Evolutionary conservation across 192 early-diverging fungal species (phyloP).

Genomic region (Coemansia sp.): DNA sequence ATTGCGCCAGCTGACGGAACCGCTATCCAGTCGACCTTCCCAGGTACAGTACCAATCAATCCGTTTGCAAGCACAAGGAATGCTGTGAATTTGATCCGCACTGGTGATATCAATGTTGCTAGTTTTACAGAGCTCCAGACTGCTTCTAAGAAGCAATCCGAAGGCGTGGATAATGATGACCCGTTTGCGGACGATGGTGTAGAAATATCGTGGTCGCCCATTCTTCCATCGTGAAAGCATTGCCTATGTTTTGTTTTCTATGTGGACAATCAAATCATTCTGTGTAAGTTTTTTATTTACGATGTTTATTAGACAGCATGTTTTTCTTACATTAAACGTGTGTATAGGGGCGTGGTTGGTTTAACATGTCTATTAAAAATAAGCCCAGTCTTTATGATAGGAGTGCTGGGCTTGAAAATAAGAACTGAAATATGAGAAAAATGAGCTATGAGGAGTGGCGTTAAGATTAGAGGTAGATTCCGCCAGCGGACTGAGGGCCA

Average conservation of each 20-base stretch:
- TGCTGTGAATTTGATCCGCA: slow-evolving; percentile 19
- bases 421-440: no score
- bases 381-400: no score
- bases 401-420: no score
- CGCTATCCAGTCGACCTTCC: not conserved
- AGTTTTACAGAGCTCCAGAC: not conserved
- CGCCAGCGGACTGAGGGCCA: slow-evolving; percentile 56
- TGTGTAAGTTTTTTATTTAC: no score
- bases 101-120: not conserved
- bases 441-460: no score
- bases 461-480: slow-evolving; percentile 40
- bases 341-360: no score
- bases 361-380: no score
- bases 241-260: no score
- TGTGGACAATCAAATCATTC: no score
- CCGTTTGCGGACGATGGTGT: slow-evolving; percentile 40
- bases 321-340: no score
- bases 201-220: slow-evolving; percentile 35
- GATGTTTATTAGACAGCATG: no score
- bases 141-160: not conserved
- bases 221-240: slow-evolving; percentile 25
- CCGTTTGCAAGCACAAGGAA: slow-evolving; percentile 30
- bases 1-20: not conserved
- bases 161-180: slow-evolving; percentile 20
- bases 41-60: slow-evolving; percentile 12